Evolutionary conservation across 2,329 filamentous ascomycete species (phyloP).

Genomic region (Polychaeton citri): DNA sequence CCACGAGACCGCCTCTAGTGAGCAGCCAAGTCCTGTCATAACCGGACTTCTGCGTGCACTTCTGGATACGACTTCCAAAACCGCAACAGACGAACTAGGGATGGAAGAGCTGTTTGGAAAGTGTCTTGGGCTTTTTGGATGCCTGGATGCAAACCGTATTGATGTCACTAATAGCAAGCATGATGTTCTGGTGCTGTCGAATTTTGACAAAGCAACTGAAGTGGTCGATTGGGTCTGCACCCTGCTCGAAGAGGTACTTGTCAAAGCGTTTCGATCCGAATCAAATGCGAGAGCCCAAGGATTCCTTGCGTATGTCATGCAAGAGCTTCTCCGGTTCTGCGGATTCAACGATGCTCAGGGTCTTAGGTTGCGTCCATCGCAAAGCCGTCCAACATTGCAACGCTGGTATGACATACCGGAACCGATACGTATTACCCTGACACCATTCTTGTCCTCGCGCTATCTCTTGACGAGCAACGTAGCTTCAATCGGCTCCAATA

Average conservation of each 20-base stretch:
- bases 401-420: constrained; percentile 73
- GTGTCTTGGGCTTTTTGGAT: constrained; percentile 79
- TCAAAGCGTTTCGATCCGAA: constrained; percentile 81
- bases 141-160: constrained; percentile 78
- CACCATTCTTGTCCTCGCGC: constrained; percentile 73
- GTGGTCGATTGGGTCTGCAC: constrained; percentile 76
- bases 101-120: constrained; percentile 64
- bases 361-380: constrained; percentile 38
- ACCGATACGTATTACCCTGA: constrained; percentile 64
- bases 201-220: constrained; percentile 68
- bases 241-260: constrained; percentile 72
- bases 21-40: constrained; percentile 68
- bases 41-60: constrained; percentile 60
- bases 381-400: constrained; percentile 48
- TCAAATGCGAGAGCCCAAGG: constrained; percentile 80
- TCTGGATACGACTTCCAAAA: constrained; percentile 73
- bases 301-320: constrained; percentile 88
- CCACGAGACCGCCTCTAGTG: constrained; percentile 65
- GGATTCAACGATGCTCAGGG: constrained; percentile 50
- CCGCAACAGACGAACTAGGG: constrained; percentile 49
- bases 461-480: constrained; percentile 51
- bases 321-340: constrained; percentile 70
- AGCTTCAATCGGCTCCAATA: constrained; percentile 13
- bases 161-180: constrained; percentile 66
- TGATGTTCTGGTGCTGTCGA: constrained; percentile 75